Evolutionary conservation across 495 filamentous ascomycete species (phyloP), one percentile per base, ranked within the genome.

Genomic region (Entonaema liquescens): DNA sequence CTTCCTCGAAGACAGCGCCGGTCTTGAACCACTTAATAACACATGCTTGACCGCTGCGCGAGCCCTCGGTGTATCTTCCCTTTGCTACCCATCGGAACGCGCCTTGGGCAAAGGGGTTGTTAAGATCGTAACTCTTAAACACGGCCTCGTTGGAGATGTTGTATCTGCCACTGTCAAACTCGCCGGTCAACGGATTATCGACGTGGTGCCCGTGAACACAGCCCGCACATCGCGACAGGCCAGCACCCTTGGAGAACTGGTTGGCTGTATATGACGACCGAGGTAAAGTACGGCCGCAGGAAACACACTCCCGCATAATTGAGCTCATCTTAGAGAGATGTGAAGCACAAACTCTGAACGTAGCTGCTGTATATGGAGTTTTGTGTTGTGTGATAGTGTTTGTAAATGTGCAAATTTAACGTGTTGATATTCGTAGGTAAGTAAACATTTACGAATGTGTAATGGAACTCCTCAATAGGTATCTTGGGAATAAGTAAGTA

Each of bases 11-110:
- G 28, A 69, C 71, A 1, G 59, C 64, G 11, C 74, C 75, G 1
- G 68, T 67, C 62, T 79, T 81, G 62, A 80, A 81, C 74, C 78
- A 76, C 63, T 82, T 82, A 33, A n/a, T 15, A 23, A 81, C 77
- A 35, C 78, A 80, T 2, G 55, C 56, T 59, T 82, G 66, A 21
- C 75, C 77, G 0, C 0, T 7, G 6, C 78, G 74, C 0, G 12
- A 5, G 5, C 78, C 79, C 2, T 17, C 31, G 19, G 21, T 69
- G 42, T 81, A 82, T 11, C 0, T 55, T 8, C 74, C 80, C 35
- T 77, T 74, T 23, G 73, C 72, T 15, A 81, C 78, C 66, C 62
- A 74, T 23, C 77, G 75, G 53, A 81, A 81, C 9, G 73, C 21
- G 0, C 79, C 77, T 1, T 68, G n/a, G 2, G 77, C 71, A 40